Evolutionary conservation across 768 basidiomycete species (phyloP), one percentile per base, ranked within the genome.

Genomic region (Tulasnella calospora): DNA sequence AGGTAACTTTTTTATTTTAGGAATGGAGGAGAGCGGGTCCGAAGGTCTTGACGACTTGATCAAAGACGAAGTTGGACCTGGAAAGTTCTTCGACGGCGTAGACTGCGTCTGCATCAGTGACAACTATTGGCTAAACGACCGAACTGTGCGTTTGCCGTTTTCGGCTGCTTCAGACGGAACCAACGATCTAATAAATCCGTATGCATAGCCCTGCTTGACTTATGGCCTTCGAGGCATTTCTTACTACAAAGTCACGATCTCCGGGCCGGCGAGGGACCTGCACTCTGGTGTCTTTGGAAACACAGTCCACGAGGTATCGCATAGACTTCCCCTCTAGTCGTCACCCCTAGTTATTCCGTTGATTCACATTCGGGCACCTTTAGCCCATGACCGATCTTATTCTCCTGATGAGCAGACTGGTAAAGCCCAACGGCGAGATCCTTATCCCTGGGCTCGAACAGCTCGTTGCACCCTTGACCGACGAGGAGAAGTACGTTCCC

Each of bases 41-140:
- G 93, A 94, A 81, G 95, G 96, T 1, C 88, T 98, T 17, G 96
- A 98, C 81, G 93, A 94, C 44, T 89, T 97, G 67, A 94, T 98
- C 80, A 84, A 87, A 79, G 86, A 87, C 71, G 96, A 98, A 86
- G 89, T 90, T 15, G 86, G 88, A 57, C 87, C 88, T 70, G 92
- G 91, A 47, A 85, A 86, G 33, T 98, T 91, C 88, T 96, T 98
- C 84, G 88, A 92, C 51, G 94, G 92, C 8, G 92, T 95, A 33
- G 95, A 98, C 81, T 94, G 92, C 81, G 92, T 96, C 76, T 99
- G 97, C 88, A 98, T 98, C 82, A 92, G 91, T 44, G 96, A 98
- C 84, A 97, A 96, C 86, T 97, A 96, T 85, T 98, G 96, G 96
- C 85, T 94, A 73, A 94, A 94, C 84, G 89, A 89, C 0, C 90